Conservation (phyloP, 352 stramenopile species). For the Thraustochytrium striatum region DNA sequence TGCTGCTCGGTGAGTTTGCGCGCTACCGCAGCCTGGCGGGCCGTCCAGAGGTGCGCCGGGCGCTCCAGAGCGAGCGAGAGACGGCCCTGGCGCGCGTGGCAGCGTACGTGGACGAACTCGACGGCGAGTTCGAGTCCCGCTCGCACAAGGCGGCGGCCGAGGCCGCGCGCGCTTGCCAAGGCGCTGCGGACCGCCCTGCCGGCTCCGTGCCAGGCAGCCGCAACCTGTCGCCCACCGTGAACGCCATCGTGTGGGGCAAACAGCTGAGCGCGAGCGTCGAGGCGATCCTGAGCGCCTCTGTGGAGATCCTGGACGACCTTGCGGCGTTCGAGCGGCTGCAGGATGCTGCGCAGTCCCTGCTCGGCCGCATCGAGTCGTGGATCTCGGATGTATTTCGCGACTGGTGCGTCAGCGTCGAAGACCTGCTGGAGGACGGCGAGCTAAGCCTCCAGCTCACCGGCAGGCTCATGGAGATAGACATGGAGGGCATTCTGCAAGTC, state of each 20-base stretch:
- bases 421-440: conserved; percentile 61
- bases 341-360: conserved; percentile 7
- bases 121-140: conserved; percentile 73
- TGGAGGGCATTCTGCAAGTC: conserved; percentile 75
- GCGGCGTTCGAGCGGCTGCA: conserved; percentile 59
- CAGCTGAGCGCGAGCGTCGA: conserved; percentile 65
- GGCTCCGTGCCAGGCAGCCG: background rate
- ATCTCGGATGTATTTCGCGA: conserved; percentile 63
- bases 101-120: conserved; percentile 75
- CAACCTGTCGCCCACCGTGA: conserved; percentile 72
- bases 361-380: conserved; percentile 45
- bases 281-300: conserved; percentile 61
- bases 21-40: conserved; percentile 75
- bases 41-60: conserved; percentile 67
- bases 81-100: conserved; percentile 74
- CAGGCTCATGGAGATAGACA: conserved; percentile 84
- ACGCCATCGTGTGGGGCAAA: conserved; percentile 74
- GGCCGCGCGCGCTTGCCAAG: conserved; percentile 65
- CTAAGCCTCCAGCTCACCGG: conserved; percentile 67
- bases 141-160: conserved; percentile 48
- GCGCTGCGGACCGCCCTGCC: background rate
- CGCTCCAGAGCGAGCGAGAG: conserved; percentile 74
- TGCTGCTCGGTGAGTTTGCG: conserved; percentile 72
- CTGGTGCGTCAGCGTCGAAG: conserved; percentile 74
- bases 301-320: conserved; percentile 65